Percentiles rank a stretch among this genome's conserved stretches.
These are phyloP conservation scores for Aureobasidium sp. DNA, from an alignment of 2,329 filamentous ascomycete species.

Conservation along the genomic window DNA sequence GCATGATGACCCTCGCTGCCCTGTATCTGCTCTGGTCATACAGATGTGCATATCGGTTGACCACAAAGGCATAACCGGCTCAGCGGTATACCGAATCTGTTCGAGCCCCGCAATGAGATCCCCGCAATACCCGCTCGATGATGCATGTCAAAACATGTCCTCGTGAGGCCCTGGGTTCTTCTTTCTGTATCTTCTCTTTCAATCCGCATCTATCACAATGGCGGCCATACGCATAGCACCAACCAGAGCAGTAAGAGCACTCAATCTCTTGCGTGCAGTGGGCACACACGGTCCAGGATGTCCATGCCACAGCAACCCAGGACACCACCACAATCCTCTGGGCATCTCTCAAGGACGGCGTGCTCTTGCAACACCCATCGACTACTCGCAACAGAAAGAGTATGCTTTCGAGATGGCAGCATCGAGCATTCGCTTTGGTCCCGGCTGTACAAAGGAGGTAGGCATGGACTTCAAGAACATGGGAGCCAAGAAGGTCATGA, in stretches of 20 bases:
- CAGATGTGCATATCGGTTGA: too few relatives aligned
- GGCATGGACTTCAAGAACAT: slow-evolving; percentile 97
- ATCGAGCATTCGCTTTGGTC: slow-evolving; percentile 87
- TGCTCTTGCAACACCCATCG: slow-evolving; percentile 65
- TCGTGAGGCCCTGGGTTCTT: background rate
- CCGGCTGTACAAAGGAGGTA: slow-evolving; percentile 87
- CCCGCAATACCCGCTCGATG: slow-evolving; percentile 5
- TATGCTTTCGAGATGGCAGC: slow-evolving; percentile 99
- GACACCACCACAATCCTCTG: slow-evolving; percentile 55
- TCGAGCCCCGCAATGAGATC: background rate
- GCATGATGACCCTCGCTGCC: background rate
- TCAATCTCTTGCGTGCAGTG: slow-evolving; percentile 74
- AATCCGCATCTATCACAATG: slow-evolving; percentile 18
- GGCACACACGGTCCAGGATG: slow-evolving; percentile 80
- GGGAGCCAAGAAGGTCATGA: slow-evolving; percentile 75
- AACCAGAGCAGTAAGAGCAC: slow-evolving; percentile 49
- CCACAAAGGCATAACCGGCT: background rate
- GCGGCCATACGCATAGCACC: slow-evolving; percentile 33
- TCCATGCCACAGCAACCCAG: slow-evolving; percentile 86
- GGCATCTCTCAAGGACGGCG: slow-evolving; percentile 48
- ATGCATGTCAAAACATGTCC: slow-evolving; percentile 4
- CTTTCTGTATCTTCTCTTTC: background rate
- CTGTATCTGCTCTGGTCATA: background rate
- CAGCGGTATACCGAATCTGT: background rate
- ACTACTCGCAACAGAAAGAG: slow-evolving; percentile 69